Percentiles rank a stretch among this genome's conserved stretches.
Conservation (phyloP, 176 grass and related monocot species). For the Saccharum spontaneum region DNA sequence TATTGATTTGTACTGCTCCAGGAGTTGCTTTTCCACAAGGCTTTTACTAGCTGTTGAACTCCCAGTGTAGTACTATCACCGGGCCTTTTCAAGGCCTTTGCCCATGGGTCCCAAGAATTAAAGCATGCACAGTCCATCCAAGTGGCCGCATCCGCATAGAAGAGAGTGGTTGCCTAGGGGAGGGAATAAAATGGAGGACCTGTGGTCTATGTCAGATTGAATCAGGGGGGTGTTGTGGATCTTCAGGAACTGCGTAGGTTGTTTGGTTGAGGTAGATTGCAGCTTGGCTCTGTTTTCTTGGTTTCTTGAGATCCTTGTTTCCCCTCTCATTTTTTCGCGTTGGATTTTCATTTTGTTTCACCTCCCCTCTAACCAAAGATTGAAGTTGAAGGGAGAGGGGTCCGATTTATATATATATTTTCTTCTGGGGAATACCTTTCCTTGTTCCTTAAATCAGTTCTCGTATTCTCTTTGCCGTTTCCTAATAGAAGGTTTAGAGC, state of each 20-base stretch:
- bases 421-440: slow-evolving; percentile 1
- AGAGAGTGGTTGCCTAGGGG: neutral
- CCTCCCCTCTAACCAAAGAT: neutral
- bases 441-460: slow-evolving; percentile 22
- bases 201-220: slow-evolving; percentile 32
- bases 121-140: slow-evolving; percentile 43
- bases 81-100: slow-evolving; percentile 53
- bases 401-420: neutral
- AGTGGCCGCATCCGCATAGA: slow-evolving; percentile 23
- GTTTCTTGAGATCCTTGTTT: neutral
- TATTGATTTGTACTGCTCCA: slow-evolving; percentile 49
- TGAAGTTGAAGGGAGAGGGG: neutral
- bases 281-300: slow-evolving; percentile 18
- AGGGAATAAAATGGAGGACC: slow-evolving; percentile 34
- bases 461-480: slow-evolving; percentile 4
- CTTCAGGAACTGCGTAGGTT: slow-evolving; percentile 23
- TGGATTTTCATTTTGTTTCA: slow-evolving; percentile 15
- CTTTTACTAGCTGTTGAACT: slow-evolving; percentile 57
- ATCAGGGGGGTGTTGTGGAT: slow-evolving; percentile 33
- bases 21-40: slow-evolving; percentile 49
- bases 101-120: slow-evolving; percentile 52
- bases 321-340: neutral
- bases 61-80: slow-evolving; percentile 45
- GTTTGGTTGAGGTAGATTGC: slow-evolving; percentile 19
- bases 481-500: neutral